Evolutionary conservation across 768 basidiomycete genomes (phyloP).

Genomic region (Tylopilus felleus): DNA sequence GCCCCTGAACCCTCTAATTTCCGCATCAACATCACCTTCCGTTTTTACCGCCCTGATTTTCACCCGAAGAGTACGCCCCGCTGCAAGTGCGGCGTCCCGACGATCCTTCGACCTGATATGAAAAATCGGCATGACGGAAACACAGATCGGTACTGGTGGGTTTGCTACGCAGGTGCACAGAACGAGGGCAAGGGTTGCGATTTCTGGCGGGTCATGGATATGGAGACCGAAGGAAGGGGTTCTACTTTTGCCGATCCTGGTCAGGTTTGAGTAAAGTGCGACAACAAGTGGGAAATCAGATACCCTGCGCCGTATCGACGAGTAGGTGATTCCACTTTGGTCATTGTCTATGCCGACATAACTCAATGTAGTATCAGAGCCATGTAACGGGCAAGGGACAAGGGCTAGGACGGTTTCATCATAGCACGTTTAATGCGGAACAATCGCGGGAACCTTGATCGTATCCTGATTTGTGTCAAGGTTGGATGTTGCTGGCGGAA

Average conservation of each 20-base stretch:
- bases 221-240: constrained; percentile 63
- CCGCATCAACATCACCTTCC: constrained; percentile 83
- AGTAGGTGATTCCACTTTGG: constrained; percentile 1
- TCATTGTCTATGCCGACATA: not conserved
- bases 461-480: not conserved
- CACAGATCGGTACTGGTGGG: constrained; percentile 67
- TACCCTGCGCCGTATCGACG: not conserved
- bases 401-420: not conserved
- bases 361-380: not conserved
- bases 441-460: not conserved
- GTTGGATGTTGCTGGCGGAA: not conserved
- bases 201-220: constrained; percentile 72
- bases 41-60: constrained; percentile 85
- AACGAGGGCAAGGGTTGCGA: constrained; percentile 82
- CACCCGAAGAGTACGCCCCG: constrained; percentile 58
- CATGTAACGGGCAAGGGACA: not conserved
- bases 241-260: constrained; percentile 34
- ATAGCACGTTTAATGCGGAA: not conserved
- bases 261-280: not conserved
- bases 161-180: constrained; percentile 76
- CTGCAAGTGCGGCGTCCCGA: constrained; percentile 72
- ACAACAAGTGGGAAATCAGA: not conserved
- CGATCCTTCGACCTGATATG: constrained; percentile 74
- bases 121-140: constrained; percentile 59
- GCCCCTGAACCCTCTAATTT: constrained; percentile 52